A percentile compares a stretch with the other conserved stretches of the same genome.
Conservation (phyloP, 1,284 basidiomycete genomes). For the Sanguinoderma infundibulare region DNA sequence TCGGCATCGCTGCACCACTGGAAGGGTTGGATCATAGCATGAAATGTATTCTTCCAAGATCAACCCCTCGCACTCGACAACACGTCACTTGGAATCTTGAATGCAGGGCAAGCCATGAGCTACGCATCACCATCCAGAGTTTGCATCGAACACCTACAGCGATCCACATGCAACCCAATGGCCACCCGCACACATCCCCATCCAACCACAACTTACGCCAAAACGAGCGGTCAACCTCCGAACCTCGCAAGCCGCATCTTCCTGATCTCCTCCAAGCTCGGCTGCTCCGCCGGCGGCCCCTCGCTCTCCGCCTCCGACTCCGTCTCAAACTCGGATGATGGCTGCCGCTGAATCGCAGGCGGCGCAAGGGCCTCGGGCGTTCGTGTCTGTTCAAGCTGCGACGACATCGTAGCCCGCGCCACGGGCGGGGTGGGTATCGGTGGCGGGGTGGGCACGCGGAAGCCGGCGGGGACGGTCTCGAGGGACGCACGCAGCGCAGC, state of each 20-base stretch:
- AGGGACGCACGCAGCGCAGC: conserved; percentile 86
- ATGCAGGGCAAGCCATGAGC: too few species aligned
- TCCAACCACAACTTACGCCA: background rate
- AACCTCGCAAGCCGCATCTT: conserved; percentile 79
- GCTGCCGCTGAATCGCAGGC: conserved; percentile 18
- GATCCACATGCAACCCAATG: background rate
- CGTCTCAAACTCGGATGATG: conserved; percentile 32
- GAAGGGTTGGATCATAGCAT: too few species aligned
- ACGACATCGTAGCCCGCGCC: conserved; percentile 10
- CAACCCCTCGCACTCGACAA: too few species aligned
- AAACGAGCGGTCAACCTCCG: conserved; percentile 43
- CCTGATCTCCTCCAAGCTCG: conserved; percentile 80
- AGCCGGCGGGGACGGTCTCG: conserved; percentile 65
- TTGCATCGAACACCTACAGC: too few species aligned
- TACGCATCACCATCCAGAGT: too few species aligned
- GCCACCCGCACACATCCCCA: background rate
- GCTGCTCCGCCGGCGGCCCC: conserved; percentile 37
- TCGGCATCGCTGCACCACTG: too few species aligned
- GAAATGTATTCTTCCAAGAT: too few species aligned
- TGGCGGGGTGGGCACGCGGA: conserved; percentile 40
- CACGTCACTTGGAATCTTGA: too few species aligned
- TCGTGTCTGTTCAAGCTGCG: conserved; percentile 15
- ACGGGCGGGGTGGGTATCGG: conserved; percentile 25
- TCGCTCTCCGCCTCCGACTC: conserved; percentile 34
- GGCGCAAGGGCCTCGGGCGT: conserved; percentile 14